Conservation (phyloP, 331 rosid species). For the Pyracantha coccinea region DNA sequence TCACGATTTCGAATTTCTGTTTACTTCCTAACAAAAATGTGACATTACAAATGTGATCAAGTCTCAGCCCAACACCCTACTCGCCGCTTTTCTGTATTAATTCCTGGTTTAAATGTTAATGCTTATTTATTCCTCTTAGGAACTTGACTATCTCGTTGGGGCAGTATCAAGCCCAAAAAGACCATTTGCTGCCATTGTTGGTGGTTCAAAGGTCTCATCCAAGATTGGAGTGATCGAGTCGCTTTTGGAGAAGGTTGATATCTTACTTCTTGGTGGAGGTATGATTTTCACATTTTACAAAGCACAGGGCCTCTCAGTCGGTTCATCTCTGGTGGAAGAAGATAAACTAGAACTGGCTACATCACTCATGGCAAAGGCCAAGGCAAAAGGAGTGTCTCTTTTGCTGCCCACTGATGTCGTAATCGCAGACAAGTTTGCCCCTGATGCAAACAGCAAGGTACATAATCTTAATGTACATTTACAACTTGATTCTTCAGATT, state of each 20-base stretch:
- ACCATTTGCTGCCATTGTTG: constrained; percentile 99
- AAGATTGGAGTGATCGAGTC: constrained; percentile 98
- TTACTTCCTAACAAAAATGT: neutral
- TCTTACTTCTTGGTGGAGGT: constrained; percentile 96
- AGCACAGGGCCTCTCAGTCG: constrained; percentile 98
- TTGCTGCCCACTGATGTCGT: constrained; percentile 92
- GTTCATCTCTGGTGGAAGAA: constrained; percentile 95
- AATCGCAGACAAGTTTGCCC: constrained; percentile 92
- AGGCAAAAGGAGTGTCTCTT: constrained; percentile 89
- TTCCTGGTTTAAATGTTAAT: neutral
- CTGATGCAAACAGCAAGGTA: constrained; percentile 99
- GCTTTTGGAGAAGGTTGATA: constrained; percentile 78
- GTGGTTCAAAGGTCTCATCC: constrained; percentile 98
- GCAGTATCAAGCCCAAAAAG: constrained; percentile 92
- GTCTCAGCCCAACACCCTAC: neutral
- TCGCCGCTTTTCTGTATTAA: neutral
- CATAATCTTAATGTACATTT: constrained; percentile 14
- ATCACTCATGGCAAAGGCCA: constrained; percentile 74
- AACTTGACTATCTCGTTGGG: constrained; percentile 99
- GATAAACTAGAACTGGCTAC: constrained; percentile 89
- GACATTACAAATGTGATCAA: neutral
- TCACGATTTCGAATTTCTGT: neutral
- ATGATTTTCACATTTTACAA: constrained; percentile 99
- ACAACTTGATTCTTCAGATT: neutral
- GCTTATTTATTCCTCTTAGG: constrained; percentile 38